phyloP scores from a whole-genome alignment of 495 filamentous ascomycete genomes.

The Daldinia vernicosa region DNA sequence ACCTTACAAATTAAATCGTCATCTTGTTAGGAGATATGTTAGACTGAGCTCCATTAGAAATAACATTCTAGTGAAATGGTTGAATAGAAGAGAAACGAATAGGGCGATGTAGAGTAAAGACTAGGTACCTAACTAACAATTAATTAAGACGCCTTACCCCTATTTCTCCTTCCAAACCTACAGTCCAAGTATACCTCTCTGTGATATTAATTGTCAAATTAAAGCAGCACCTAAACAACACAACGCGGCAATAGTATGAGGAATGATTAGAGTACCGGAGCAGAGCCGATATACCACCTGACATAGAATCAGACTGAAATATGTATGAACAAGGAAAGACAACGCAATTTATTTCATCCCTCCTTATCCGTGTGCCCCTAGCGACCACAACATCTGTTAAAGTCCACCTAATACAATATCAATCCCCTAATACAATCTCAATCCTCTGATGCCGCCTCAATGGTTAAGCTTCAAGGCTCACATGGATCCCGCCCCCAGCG shows the following conservation, averaged over 20 bases:
- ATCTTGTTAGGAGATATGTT: not conserved
- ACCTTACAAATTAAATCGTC: not conserved
- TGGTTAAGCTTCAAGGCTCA: not conserved
- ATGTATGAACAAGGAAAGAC: too few relatives aligned
- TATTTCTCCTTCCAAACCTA: not conserved
- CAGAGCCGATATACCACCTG: too few relatives aligned
- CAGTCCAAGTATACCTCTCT: not conserved
- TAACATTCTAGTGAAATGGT: not conserved
- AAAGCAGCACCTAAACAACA: too few relatives aligned
- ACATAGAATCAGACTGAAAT: too few relatives aligned
- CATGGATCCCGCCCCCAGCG: not conserved
- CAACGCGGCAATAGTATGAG: too few relatives aligned
- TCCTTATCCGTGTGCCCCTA: too few relatives aligned
- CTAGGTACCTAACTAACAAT: too few relatives aligned
- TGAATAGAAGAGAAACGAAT: not conserved
- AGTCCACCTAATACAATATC: not conserved
- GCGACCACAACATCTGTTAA: too few relatives aligned
- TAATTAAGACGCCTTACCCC: not conserved
- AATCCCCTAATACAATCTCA: not conserved
- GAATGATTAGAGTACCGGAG: too few relatives aligned
- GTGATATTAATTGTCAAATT: not conserved
- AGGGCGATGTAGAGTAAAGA: not conserved
- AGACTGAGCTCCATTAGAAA: not conserved
- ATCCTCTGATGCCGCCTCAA: not conserved
- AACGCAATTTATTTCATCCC: not conserved